Conservation (phyloP, 1,284 basidiomycete species). For the Moniliophthora roreri region DNA sequence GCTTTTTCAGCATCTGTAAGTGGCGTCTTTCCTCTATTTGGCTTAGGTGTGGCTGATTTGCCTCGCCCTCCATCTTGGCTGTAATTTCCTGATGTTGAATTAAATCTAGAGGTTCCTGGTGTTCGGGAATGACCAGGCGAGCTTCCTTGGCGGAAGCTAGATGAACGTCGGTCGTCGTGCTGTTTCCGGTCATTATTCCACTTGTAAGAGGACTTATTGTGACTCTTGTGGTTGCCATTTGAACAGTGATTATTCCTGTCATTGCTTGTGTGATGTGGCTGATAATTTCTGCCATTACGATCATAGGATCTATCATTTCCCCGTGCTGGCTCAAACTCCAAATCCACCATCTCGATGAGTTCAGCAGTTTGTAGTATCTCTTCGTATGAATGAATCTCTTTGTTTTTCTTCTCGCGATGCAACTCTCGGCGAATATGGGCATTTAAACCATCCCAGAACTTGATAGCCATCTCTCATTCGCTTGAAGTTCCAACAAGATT, state of each 20-base stretch:
- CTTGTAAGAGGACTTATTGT: too few species aligned
- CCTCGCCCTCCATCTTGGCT: neutral
- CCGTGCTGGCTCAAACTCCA: neutral
- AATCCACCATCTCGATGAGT: conserved; percentile 5
- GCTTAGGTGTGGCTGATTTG: neutral
- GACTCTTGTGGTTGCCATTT: too few species aligned
- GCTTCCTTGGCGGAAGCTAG: too few species aligned
- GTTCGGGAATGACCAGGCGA: too few species aligned
- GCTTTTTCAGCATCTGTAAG: neutral
- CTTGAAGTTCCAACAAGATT: conserved; percentile 2
- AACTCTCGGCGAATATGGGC: conserved; percentile 1
- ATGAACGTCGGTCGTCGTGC: too few species aligned
- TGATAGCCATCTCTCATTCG: conserved; percentile 5
- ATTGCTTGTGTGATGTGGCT: too few species aligned
- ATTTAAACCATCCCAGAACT: conserved; percentile 9
- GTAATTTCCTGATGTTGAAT: neutral
- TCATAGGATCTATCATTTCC: neutral
- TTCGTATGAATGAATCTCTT: conserved; percentile 4
- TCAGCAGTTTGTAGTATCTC: conserved; percentile 4
- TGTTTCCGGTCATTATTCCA: too few species aligned
- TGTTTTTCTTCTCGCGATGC: conserved; percentile 1
- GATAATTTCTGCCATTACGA: neutral
- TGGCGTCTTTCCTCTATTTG: neutral
- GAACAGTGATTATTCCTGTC: too few species aligned
- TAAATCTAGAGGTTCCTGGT: neutral